phyloP scores from a whole-genome alignment of 208 protist species.

The Crithidia bombi region DNA sequence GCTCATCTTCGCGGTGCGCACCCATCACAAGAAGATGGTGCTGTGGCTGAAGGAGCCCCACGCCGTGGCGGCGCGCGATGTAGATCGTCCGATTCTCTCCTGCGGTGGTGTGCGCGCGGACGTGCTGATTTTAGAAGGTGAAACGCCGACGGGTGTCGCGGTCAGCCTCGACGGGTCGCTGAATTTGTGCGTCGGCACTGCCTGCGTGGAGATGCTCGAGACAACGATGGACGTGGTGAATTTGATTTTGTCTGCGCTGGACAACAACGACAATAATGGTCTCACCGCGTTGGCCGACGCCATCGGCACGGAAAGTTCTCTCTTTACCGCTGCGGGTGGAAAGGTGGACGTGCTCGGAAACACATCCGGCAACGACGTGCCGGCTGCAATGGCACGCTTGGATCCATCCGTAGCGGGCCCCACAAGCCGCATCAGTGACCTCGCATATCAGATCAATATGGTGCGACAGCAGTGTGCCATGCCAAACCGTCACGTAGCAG shows the following conservation, averaged over 20 bases:
- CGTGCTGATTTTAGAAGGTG: constrained; percentile 40
- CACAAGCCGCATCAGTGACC: constrained; percentile 15
- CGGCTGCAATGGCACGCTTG: constrained; percentile 9
- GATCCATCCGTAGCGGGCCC: constrained; percentile 1
- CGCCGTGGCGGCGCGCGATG: constrained; percentile 50
- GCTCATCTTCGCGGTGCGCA: constrained; percentile 65
- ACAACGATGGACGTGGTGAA: constrained; percentile 81
- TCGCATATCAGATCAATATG: constrained; percentile 37
- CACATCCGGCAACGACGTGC: constrained; percentile 6
- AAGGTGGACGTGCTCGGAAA: constrained; percentile 9
- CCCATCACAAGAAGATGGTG: constrained; percentile 45
- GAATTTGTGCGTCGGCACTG: constrained; percentile 64
- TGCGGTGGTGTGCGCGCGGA: constrained; percentile 44
- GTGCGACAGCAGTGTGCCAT: constrained; percentile 36
- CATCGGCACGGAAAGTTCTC: neutral
- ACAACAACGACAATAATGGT: constrained; percentile 16
- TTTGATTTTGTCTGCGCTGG: constrained; percentile 49
- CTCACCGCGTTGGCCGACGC: neutral
- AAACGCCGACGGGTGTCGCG: constrained; percentile 39
- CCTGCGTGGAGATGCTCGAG: constrained; percentile 82
- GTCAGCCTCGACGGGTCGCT: constrained; percentile 48
- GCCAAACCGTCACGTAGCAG: constrained; percentile 53
- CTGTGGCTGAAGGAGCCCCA: constrained; percentile 56
- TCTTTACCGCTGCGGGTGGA: constrained; percentile 1
- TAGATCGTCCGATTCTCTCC: constrained; percentile 52